Percentiles rank a stretch among this genome's conserved stretches.
Conservation (phyloP, 2,329 filamentous ascomycete species). For the Venturia asperata region DNA sequence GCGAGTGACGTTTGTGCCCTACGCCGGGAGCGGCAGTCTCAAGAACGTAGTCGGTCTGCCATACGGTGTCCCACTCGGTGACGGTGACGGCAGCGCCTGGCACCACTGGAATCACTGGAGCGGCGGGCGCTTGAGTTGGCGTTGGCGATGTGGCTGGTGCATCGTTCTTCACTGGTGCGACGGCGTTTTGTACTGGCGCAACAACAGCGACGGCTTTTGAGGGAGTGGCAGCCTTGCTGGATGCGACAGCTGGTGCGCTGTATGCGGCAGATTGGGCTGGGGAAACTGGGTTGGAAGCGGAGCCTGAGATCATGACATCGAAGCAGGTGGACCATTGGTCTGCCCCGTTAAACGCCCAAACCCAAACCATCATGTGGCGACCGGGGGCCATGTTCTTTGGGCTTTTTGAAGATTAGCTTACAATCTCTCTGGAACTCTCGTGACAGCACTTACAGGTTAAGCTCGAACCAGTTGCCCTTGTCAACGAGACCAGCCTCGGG, state of each 20-base stretch:
- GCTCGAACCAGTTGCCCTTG: slow-evolving; percentile 27
- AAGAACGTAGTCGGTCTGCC: neutral
- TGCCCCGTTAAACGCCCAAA: slow-evolving; percentile 24
- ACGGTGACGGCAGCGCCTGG: neutral
- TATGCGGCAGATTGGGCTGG: neutral
- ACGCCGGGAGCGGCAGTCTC: neutral
- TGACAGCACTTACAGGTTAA: slow-evolving; percentile 21
- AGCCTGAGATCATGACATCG: slow-evolving; percentile 23
- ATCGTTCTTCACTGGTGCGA: neutral
- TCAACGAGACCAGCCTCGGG: slow-evolving; percentile 25
- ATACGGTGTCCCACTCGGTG: neutral
- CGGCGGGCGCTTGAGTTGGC: neutral
- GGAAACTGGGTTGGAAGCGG: neutral
- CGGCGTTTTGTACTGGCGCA: neutral
- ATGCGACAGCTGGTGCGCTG: slow-evolving; percentile 5
- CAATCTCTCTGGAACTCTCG: neutral
- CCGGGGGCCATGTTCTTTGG: slow-evolving; percentile 26
- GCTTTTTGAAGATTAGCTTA: neutral
- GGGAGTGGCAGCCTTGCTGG: neutral
- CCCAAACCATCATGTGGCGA: slow-evolving; percentile 29
- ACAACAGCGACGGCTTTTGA: neutral
- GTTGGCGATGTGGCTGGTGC: neutral
- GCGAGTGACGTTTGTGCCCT: neutral
- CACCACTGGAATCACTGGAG: slow-evolving; percentile 2
- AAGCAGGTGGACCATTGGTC: slow-evolving; percentile 27